Conservation (phyloP, 139 green algal genomes). For the Astrephomene gubernaculifera region DNA sequence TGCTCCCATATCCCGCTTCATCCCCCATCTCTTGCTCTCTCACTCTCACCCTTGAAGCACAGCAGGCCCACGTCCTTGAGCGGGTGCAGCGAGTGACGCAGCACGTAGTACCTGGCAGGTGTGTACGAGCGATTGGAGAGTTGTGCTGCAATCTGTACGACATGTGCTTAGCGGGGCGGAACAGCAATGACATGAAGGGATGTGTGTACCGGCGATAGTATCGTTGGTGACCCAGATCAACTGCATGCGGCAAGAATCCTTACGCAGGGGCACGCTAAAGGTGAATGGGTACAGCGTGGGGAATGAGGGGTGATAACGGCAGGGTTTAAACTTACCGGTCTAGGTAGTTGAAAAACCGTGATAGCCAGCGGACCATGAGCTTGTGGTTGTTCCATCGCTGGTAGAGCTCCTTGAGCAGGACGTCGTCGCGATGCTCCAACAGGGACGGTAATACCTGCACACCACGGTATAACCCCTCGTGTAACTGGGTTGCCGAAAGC, state of each 20-base stretch:
- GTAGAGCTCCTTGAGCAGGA: constrained; percentile 93
- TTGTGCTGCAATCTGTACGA: neutral
- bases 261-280: too few species aligned
- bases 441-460: constrained; percentile 85
- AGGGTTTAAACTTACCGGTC: constrained; percentile 79
- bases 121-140: neutral
- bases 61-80: constrained; percentile 96
- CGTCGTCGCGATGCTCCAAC: constrained; percentile 86
- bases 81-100: constrained; percentile 85
- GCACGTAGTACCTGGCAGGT: constrained; percentile 93
- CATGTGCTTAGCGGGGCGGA: too few species aligned
- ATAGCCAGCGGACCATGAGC: constrained; percentile 98
- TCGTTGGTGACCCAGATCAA: too few species aligned
- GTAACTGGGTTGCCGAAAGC: too few species aligned
- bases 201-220: too few species aligned
- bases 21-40: too few species aligned
- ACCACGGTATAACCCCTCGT: too few species aligned
- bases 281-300: too few species aligned
- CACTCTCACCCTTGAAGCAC: constrained; percentile 81
- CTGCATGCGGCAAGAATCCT: too few species aligned
- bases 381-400: constrained; percentile 98
- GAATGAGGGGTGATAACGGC: neutral
- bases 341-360: constrained; percentile 99
- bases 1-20: neutral
- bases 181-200: too few species aligned